phyloP scores from a whole-genome alignment of 768 basidiomycete genomes.

The Boletus huronensis region DNA sequence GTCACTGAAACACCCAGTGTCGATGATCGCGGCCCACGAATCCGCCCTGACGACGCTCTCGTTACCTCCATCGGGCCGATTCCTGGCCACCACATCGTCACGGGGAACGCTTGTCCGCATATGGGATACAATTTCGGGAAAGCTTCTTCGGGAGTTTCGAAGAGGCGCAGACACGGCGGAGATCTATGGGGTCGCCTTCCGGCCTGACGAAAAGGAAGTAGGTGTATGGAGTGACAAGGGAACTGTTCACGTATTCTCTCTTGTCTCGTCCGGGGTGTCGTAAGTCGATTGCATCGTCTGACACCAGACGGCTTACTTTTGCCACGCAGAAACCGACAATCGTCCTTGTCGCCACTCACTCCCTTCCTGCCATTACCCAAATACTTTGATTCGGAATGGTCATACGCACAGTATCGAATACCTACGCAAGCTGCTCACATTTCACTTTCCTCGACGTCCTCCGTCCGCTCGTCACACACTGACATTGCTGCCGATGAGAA shows the following conservation, averaged over 20 bases:
- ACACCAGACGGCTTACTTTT: conserved; percentile 2
- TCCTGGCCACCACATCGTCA: conserved; percentile 80
- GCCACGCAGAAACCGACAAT: conserved; percentile 72
- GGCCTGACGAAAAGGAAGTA: conserved; percentile 80
- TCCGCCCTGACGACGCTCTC: conserved; percentile 76
- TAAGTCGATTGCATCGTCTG: conserved; percentile 38
- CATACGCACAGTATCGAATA: conserved; percentile 88
- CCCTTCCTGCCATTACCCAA: conserved; percentile 82
- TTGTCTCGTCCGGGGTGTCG: conserved; percentile 63
- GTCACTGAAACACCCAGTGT: conserved; percentile 60
- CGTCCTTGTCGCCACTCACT: conserved; percentile 73
- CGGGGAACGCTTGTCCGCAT: conserved; percentile 84
- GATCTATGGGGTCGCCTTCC: conserved; percentile 87
- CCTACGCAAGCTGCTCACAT: conserved; percentile 83
- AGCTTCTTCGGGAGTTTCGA: conserved; percentile 73
- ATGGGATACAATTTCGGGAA: conserved; percentile 76
- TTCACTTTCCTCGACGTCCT: conserved; percentile 65
- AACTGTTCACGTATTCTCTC: conserved; percentile 85
- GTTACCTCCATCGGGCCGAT: conserved; percentile 69
- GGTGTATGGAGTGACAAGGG: conserved; percentile 97
- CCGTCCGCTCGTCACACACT: conserved; percentile 49
- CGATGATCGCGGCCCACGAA: conserved; percentile 82
- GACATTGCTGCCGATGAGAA: conserved; percentile 79
- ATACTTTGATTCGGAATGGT: conserved; percentile 96
- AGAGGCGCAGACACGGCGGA: conserved; percentile 87